Percentiles rank a stretch among this genome's conserved stretches.
These are phyloP conservation scores for Bifiguratus adelaidae DNA, from an alignment of 192 early-diverging fungal species.

Conservation along the genomic window DNA sequence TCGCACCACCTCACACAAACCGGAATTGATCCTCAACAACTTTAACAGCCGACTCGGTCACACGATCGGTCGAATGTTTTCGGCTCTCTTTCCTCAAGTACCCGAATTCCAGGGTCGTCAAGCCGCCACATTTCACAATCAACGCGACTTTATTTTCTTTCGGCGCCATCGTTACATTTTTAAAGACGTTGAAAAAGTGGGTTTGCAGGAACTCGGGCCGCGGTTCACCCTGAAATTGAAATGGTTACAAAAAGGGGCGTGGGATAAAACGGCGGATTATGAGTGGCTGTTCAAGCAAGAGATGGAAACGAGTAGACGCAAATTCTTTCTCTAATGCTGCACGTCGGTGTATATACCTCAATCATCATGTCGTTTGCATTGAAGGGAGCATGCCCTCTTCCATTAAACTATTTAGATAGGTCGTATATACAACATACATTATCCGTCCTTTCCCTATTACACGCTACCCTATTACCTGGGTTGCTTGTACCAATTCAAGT, in stretches of 20 bases:
- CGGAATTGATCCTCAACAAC: slow-evolving; percentile 97
- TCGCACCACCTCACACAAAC: slow-evolving; percentile 67
- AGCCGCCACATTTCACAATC: slow-evolving; percentile 95
- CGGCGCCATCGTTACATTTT: slow-evolving; percentile 95
- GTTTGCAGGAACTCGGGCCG: slow-evolving; percentile 93
- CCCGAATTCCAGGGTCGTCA: slow-evolving; percentile 95
- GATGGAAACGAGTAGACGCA: slow-evolving; percentile 82
- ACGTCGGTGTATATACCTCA: too few relatives aligned
- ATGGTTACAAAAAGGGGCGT: slow-evolving; percentile 95
- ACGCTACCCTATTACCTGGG: too few relatives aligned
- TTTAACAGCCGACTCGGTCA: slow-evolving; percentile 95
- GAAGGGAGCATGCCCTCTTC: too few relatives aligned
- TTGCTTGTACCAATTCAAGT: too few relatives aligned
- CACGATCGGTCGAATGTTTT: slow-evolving; percentile 92
- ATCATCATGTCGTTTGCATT: too few relatives aligned
- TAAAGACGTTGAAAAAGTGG: slow-evolving; percentile 61
- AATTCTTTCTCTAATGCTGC: slow-evolving; percentile 64
- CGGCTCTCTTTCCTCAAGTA: slow-evolving; percentile 92
- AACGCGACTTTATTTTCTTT: slow-evolving; percentile 99
- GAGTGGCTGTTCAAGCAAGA: slow-evolving; percentile 94
- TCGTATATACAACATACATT: too few relatives aligned
- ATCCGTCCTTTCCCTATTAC: too few relatives aligned
- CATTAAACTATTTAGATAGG: too few relatives aligned
- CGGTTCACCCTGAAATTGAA: slow-evolving; percentile 88
- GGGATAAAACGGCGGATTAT: slow-evolving; percentile 88